Base-by-base conservation (phyloP, 192 early-diverging fungal species). In the Chytriomyces sp. region DNA sequence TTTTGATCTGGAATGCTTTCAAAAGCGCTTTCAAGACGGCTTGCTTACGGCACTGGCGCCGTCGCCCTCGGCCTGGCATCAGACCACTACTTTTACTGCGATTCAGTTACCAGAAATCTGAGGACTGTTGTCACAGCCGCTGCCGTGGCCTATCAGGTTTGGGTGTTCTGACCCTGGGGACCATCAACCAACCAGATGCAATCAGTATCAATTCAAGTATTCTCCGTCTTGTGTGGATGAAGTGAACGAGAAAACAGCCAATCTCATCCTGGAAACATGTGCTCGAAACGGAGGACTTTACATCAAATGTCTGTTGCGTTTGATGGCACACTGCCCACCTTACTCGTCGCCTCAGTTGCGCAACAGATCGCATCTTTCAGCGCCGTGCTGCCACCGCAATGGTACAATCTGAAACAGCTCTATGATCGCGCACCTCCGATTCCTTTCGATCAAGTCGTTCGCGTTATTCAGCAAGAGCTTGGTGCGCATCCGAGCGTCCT, bases 361-460 rank as follows among this genome's bases (percentile, higher is more conserved):
- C 19, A 74, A 67, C 72, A 75, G 36, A 58, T 85, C 28, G 83
- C 83, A 12, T 33, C 77, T 17, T 72, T 83, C 19, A 66, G 64
- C 41, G 58, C 77, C 25, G 60, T 82, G 3, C 73, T 72, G 5
- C 65, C 77, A 7, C 71, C 82, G 10, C 91, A 91, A 59, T 78
- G 82, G 64, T 59, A 74, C 3, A 81, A 83, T 14, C 86, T 94
- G n/a, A 82, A 84, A 2, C 72, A 73, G 14, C 83, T 97, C 2
- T 95, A 90, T 77, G 93, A 95, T 68, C 77, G 86, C 25, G 94
- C 94, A 17, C 94, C 94, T 1, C 84, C 85, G 0, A 89, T 92
- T 6, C 80, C 90, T 0, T 90, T 88, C 40, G 54, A 72, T 5
- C 74, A 80, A 5, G 89, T 95, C 1, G 82, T 78, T 39, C 80